phyloP scores from a whole-genome alignment of 2,329 filamentous ascomycete species.

The Neoascochyta sp. region DNA sequence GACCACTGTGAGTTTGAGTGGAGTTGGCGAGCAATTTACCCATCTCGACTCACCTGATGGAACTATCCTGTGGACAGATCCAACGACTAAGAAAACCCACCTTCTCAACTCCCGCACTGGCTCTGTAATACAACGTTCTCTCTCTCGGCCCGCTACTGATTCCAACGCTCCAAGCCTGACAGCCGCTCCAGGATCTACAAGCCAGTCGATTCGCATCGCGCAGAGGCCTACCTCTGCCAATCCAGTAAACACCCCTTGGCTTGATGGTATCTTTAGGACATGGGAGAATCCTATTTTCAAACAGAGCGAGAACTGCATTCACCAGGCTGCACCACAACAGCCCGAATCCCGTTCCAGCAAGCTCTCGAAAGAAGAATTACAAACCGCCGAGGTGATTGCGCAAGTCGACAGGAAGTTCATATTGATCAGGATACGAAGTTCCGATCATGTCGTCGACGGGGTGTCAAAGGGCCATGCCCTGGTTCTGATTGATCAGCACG shows the following conservation, averaged over 20 bases:
- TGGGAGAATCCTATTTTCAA: slow-evolving; percentile 79
- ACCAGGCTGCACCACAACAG: slow-evolving; percentile 30
- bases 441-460: slow-evolving; percentile 8
- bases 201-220: slow-evolving; percentile 33
- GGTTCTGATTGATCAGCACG: slow-evolving; percentile 86
- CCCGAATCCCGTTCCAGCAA: slow-evolving; percentile 17
- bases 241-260: slow-evolving; percentile 47
- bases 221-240: slow-evolving; percentile 9
- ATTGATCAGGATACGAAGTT: slow-evolving; percentile 55
- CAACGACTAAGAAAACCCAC: slow-evolving; percentile 52
- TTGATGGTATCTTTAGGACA: slow-evolving; percentile 56
- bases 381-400: slow-evolving; percentile 62
- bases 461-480: slow-evolving; percentile 45
- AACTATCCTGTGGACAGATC: slow-evolving; percentile 59
- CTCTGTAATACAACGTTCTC: slow-evolving; percentile 26
- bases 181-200: slow-evolving; percentile 18
- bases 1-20: no score
- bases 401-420: slow-evolving; percentile 94
- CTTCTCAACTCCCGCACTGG: slow-evolving; percentile 57
- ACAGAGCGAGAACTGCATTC: slow-evolving; percentile 45
- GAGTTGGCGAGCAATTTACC: no score
- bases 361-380: slow-evolving; percentile 56
- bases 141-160: slow-evolving; percentile 10
- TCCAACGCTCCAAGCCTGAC: slow-evolving; percentile 1
- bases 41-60: no score